Base-by-base conservation (phyloP, 169 alveolate species). In the Miamiensis avidus region DNA sequence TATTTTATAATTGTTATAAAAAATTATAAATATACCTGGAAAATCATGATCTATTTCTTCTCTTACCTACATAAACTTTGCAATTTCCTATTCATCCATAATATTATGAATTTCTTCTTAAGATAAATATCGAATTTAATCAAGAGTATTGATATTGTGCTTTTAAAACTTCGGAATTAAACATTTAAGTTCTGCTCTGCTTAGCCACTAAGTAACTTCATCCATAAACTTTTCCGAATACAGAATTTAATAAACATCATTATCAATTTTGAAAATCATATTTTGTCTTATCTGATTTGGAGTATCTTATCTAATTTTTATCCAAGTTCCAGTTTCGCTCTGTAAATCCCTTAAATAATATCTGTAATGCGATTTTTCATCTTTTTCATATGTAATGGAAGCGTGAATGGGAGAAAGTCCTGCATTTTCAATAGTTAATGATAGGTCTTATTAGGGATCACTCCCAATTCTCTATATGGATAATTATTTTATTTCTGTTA, bases 391-490 rank as follows among this genome's bases (percentile, higher is more conserved):
- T 1, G 30, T 79, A n/a, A 79, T 79, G 29, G 34, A 34, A 0
- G 76, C 33, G 28, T 79, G 84, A 1, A 34, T 0, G 27, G 77
- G 34, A 29, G 76, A 34, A 49, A 79, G 49, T 0, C 84, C 84
- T 26, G 84, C 84, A 65, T 79, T 79, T 79, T 79, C 84, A 29
- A 79, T 79, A 0, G 31, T 25, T 72, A 79, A 65, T n/a, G 84
- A 49, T 6, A 34, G 64, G 73, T 49, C 76, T 32, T 65, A 31
- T 49, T 79, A 28, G 34, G 84, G 84, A 65, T 79, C 84, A 28
- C 76, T 49, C 29, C 84, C 84, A 25, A 79, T 79, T 49, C 69
- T 4, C 69, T 49, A 49, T 49, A 49, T 49, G 4, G 20, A 49
- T 11, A 49, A 11, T 11, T 11, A 49, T 20, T 11, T 11, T 49